Conservation (phyloP, 495 filamentous ascomycete species). For the Penicillium manginii region DNA sequence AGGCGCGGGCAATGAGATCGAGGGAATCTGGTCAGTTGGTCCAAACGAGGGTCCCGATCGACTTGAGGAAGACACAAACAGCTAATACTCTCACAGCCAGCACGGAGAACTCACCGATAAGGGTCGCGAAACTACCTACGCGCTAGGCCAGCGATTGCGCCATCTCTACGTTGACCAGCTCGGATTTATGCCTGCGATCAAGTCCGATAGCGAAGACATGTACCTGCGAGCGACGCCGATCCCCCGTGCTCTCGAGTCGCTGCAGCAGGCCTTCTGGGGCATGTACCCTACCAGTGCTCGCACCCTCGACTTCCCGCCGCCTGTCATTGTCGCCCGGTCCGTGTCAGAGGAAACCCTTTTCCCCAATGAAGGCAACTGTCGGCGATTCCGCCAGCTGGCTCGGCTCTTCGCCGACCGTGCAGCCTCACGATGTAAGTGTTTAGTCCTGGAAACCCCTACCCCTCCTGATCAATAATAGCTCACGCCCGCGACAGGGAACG, state of each 20-base stretch:
- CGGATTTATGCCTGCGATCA: constrained; percentile 74
- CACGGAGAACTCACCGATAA: constrained; percentile 87
- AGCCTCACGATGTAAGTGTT: constrained; percentile 65
- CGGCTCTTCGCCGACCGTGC: constrained; percentile 81
- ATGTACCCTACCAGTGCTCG: constrained; percentile 80
- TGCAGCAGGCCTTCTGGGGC: constrained; percentile 88
- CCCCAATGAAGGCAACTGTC: constrained; percentile 86
- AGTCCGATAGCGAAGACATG: constrained; percentile 67
- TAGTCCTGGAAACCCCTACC: no score
- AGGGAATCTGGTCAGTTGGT: constrained; percentile 66
- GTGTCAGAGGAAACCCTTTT: constrained; percentile 86
- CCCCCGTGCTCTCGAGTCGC: constrained; percentile 80
- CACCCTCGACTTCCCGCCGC: constrained; percentile 64
- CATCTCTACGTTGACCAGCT: constrained; percentile 89
- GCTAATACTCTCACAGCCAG: constrained; percentile 50
- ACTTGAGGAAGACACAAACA: neutral
- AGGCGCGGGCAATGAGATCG: constrained; percentile 69
- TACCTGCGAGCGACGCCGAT: constrained; percentile 88
- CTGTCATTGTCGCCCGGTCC: constrained; percentile 74
- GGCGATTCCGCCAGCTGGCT: constrained; percentile 78
- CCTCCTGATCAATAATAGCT: neutral
- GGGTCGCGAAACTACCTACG: constrained; percentile 81
- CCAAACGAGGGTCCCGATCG: neutral
- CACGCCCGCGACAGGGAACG: constrained; percentile 59
- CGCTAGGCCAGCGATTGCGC: constrained; percentile 77